A percentile compares a stretch with the other conserved stretches of the same genome.
Evolutionary conservation across 768 basidiomycete genomes (phyloP).

Genomic region (Pulveroboletus ravenelii): DNA sequence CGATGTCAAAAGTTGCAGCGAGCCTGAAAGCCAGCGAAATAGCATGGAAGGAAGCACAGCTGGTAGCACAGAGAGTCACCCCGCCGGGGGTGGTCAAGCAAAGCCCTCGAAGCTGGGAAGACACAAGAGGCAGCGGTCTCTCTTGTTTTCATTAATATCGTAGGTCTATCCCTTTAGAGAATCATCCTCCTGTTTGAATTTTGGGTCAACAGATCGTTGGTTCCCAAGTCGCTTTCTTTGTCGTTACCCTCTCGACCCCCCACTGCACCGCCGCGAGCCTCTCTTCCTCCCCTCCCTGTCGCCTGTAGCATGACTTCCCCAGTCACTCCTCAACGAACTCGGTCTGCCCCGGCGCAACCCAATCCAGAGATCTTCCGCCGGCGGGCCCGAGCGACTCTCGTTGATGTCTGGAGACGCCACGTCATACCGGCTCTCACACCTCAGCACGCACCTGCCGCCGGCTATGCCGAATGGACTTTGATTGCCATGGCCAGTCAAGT

Average conservation of each 20-base stretch:
- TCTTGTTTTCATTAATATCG: constrained; percentile 67
- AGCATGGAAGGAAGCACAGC: constrained; percentile 27
- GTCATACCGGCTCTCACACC: constrained; percentile 49
- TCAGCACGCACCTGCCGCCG: constrained; percentile 31
- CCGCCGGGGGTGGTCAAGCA: constrained; percentile 15
- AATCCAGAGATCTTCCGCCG: constrained; percentile 45
- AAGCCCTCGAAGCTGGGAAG: constrained; percentile 36
- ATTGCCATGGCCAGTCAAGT: constrained; percentile 19
- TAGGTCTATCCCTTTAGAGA: constrained; percentile 22
- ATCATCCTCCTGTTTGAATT: constrained; percentile 1
- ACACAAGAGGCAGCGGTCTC: constrained; percentile 67
- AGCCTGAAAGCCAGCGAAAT: constrained; percentile 28
- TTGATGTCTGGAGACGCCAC: constrained; percentile 62
- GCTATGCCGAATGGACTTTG: constrained; percentile 32
- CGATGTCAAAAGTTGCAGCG: constrained; percentile 48
- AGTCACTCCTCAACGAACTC: constrained; percentile 17
- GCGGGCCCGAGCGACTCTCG: constrained; percentile 60
- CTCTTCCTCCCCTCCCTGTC: constrained; percentile 29
- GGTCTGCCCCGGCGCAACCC: constrained; percentile 7
- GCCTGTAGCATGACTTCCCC: constrained; percentile 25
- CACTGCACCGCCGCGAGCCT: constrained; percentile 24
- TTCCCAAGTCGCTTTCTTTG: constrained; percentile 30
- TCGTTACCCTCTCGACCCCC: constrained; percentile 19
- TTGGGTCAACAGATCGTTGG: constrained; percentile 21
- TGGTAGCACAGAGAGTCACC: constrained; percentile 17